Percentiles rank a stretch among this genome's conserved stretches.
phyloP scores from a whole-genome alignment of 257 asterid species.

The Avicennia marina region DNA sequence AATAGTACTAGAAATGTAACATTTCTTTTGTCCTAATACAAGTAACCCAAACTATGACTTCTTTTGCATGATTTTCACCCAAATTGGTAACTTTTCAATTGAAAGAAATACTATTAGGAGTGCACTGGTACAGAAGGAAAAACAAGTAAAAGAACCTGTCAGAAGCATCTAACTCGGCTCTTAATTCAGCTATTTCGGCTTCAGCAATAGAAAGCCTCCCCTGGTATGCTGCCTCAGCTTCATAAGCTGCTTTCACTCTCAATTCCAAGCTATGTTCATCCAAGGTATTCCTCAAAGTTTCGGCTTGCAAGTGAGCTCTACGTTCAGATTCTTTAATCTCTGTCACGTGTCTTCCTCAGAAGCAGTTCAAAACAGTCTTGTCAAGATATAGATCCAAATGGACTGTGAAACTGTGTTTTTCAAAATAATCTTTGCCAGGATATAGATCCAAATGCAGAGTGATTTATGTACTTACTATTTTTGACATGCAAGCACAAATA shows the following conservation, averaged over 20 bases:
- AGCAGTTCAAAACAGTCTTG: constrained; percentile 21
- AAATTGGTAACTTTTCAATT: constrained; percentile 5
- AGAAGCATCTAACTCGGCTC: constrained; percentile 76
- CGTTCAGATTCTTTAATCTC: constrained; percentile 79
- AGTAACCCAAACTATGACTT: no score
- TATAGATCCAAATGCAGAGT: constrained; percentile 12
- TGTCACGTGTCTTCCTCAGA: constrained; percentile 51
- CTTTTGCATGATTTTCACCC: background rate
- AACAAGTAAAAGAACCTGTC: constrained; percentile 59
- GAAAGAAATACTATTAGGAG: background rate
- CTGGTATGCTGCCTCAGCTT: constrained; percentile 91
- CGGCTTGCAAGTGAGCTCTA: constrained; percentile 78
- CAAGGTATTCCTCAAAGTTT: constrained; percentile 63
- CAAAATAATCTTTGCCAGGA: no score
- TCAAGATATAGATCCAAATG: constrained; percentile 15
- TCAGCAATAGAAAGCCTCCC: constrained; percentile 83
- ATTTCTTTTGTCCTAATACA: no score
- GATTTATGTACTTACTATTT: background rate
- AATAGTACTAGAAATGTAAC: background rate
- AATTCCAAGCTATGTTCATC: constrained; percentile 85
- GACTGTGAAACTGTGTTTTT: no score
- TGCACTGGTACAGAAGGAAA: constrained; percentile 9
- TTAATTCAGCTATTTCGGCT: constrained; percentile 75
- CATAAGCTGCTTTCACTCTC: constrained; percentile 93
- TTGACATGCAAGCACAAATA: constrained; percentile 5